Evolutionary conservation across 1,284 basidiomycete genomes (phyloP).

Genomic region (Macrocybe sp.): DNA sequence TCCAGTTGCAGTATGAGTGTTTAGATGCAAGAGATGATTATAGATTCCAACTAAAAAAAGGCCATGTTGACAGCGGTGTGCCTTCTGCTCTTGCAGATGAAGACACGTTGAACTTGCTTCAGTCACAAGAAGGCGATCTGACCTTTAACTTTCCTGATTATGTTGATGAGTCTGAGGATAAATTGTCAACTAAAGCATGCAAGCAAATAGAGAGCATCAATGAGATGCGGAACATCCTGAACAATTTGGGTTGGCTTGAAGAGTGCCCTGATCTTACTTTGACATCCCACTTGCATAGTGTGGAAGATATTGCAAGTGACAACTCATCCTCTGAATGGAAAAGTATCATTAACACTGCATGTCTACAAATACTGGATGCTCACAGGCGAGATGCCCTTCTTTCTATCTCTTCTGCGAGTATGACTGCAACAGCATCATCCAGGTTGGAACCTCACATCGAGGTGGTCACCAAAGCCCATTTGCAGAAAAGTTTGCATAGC

Average conservation of each 20-base stretch:
- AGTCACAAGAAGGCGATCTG: neutral
- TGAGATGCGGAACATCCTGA: too few relatives aligned
- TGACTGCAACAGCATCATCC: neutral
- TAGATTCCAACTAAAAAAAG: constrained; percentile 16
- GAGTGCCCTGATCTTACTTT: too few relatives aligned
- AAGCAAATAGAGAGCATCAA: too few relatives aligned
- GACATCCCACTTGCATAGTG: too few relatives aligned
- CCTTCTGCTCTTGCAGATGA: neutral
- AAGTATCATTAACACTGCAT: neutral
- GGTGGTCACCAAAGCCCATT: constrained; percentile 7
- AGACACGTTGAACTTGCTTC: neutral
- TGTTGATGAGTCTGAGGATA: neutral
- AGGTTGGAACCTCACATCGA: constrained; percentile 1
- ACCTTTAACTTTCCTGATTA: neutral
- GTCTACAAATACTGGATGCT: neutral
- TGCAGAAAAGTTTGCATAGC: neutral
- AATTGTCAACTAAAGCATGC: too few relatives aligned
- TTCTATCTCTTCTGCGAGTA: neutral
- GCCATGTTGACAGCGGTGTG: neutral
- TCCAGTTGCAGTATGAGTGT: constrained; percentile 28
- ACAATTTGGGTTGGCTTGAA: too few relatives aligned
- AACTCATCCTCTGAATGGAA: too few relatives aligned
- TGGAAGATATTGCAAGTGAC: too few relatives aligned
- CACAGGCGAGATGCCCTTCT: neutral
- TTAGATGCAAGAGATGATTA: constrained; percentile 29